Evolutionary conservation across 1,284 basidiomycete species (phyloP).

Genomic region (Boletus smithii): DNA sequence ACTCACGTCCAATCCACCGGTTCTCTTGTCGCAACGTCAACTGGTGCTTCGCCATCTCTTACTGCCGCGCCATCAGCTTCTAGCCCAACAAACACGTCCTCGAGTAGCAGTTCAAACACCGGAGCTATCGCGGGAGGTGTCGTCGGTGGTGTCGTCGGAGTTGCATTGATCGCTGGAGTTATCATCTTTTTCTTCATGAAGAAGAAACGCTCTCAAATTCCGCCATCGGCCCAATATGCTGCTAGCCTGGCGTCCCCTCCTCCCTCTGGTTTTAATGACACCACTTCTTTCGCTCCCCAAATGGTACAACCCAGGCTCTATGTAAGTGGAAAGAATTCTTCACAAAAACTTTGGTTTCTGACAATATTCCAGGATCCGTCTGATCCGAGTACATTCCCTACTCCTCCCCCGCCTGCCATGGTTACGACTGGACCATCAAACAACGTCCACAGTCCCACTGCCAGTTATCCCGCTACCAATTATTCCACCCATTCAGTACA

Average conservation of each 20-base stretch:
- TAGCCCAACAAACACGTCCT: not conserved
- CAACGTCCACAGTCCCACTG: slow-evolving; percentile 3
- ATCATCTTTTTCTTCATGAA: slow-evolving; percentile 30
- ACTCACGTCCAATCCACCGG: slow-evolving; percentile 20
- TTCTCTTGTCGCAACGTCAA: not conserved
- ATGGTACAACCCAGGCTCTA: slow-evolving; percentile 33
- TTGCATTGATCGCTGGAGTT: slow-evolving; percentile 28
- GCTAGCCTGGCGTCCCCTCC: not conserved
- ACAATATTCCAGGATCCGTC: slow-evolving; percentile 28
- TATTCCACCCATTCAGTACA: slow-evolving; percentile 13
- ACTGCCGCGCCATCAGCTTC: slow-evolving; percentile 4
- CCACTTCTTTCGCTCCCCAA: slow-evolving; percentile 12
- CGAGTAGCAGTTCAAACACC: slow-evolving; percentile 5
- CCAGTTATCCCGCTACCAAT: slow-evolving; percentile 11
- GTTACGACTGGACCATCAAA: slow-evolving; percentile 9
- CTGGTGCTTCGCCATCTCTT: slow-evolving; percentile 1
- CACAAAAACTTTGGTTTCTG: not conserved
- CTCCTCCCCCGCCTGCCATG: slow-evolving; percentile 19
- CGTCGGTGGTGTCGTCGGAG: slow-evolving; percentile 37
- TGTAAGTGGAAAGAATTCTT: slow-evolving; percentile 19
- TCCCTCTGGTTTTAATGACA: slow-evolving; percentile 5
- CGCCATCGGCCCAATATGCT: slow-evolving; percentile 16
- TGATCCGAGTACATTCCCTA: slow-evolving; percentile 35
- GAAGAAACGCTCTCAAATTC: slow-evolving; percentile 23
- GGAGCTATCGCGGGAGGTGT: slow-evolving; percentile 37